Conservation (phyloP, 2,329 filamentous ascomycete genomes). For the Iodosphaeria phyllophila region DNA sequence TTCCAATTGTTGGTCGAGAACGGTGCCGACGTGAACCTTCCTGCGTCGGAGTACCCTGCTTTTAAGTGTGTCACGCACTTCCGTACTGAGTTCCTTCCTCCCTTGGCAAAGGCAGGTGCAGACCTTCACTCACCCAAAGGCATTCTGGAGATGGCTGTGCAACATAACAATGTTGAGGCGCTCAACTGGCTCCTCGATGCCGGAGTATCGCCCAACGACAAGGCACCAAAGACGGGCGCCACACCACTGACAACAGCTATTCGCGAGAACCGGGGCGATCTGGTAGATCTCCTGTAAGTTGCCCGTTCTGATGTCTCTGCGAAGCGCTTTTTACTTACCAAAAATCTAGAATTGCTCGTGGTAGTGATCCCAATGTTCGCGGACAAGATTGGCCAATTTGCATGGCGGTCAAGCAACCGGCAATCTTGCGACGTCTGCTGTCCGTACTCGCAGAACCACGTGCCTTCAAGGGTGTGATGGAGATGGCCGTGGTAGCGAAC, state of each 20-base stretch:
- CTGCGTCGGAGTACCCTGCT: conserved; percentile 43
- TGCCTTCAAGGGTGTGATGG: conserved; percentile 46
- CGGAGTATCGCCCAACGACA: conserved; percentile 40
- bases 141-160: conserved; percentile 46
- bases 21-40: conserved; percentile 43
- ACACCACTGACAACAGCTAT: conserved; percentile 50
- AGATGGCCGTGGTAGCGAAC: conserved; percentile 47
- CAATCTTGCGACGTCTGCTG: conserved; percentile 39
- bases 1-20: conserved; percentile 36
- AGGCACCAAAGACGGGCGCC: conserved; percentile 30
- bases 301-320: conserved; percentile 5
- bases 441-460: conserved; percentile 36
- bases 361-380: conserved; percentile 40
- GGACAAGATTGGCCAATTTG: conserved; percentile 54
- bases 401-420: conserved; percentile 45
- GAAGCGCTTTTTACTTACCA: not conserved
- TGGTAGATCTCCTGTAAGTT: conserved; percentile 36
- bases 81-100: conserved; percentile 38
- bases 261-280: conserved; percentile 34
- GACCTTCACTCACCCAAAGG: conserved; percentile 41
- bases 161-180: conserved; percentile 40
- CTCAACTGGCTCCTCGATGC: conserved; percentile 41
- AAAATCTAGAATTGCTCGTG: conserved; percentile 14
- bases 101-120: conserved; percentile 39
- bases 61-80: conserved; percentile 54